A percentile compares a stretch with the other conserved stretches of the same genome.
Conservation (phyloP, 139 green algal species). For the Pleodorina starrii region DNA sequence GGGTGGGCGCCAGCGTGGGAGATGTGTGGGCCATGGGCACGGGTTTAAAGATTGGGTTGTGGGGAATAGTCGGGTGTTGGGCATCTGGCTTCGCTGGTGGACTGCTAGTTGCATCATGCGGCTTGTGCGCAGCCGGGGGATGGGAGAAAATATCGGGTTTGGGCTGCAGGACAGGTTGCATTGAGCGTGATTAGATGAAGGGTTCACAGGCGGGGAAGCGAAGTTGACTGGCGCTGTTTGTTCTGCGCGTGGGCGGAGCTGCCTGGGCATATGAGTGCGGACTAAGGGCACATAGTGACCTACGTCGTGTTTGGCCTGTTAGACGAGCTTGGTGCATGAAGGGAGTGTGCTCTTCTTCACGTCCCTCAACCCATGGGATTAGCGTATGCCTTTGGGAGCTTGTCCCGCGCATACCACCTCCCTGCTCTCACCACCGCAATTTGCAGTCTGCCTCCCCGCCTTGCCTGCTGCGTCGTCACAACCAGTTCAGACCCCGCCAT, state of each 20-base stretch:
- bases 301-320: too few relatives aligned
- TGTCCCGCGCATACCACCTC: not conserved
- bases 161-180: not conserved
- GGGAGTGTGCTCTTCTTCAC: too few relatives aligned
- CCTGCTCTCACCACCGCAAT: not conserved
- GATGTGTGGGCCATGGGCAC: not conserved
- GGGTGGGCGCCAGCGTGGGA: slow-evolving; percentile 18
- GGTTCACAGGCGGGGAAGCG: too few relatives aligned
- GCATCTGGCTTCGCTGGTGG: too few relatives aligned
- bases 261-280: too few relatives aligned
- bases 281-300: too few relatives aligned
- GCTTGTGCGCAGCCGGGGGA: not conserved
- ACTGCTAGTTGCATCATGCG: too few relatives aligned
- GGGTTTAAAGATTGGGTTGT: not conserved
- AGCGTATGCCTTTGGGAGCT: not conserved
- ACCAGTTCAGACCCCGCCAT: not conserved
- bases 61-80: not conserved
- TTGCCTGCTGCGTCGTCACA: not conserved
- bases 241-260: too few relatives aligned
- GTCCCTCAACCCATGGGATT: too few relatives aligned
- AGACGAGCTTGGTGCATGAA: too few relatives aligned
- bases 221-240: too few relatives aligned
- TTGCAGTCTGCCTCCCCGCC: not conserved
- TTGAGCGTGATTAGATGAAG: too few relatives aligned
- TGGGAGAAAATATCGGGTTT: not conserved